Percentiles rank a stretch among this genome's conserved stretches.
Evolutionary conservation across 352 stramenopile genomes (phyloP).

Genomic region (Phytophthora ohioensis): DNA sequence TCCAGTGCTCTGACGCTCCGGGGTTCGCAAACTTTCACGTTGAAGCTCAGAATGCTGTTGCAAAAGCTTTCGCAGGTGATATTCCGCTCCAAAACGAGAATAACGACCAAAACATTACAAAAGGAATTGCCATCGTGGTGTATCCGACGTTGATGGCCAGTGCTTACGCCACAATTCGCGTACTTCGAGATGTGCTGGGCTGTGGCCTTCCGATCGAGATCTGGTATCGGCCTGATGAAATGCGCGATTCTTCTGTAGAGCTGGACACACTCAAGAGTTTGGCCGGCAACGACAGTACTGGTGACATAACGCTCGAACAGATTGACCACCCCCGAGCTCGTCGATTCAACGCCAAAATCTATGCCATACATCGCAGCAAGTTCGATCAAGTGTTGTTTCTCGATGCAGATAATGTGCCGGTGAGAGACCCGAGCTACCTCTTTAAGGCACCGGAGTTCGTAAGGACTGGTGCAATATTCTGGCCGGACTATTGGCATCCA

Average conservation of each 20-base stretch:
- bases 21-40: conserved; percentile 67
- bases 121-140: conserved; percentile 67
- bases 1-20: conserved; percentile 55
- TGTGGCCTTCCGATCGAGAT: conserved; percentile 72
- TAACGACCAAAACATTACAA: background rate
- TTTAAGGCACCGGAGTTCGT: conserved; percentile 59
- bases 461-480: conserved; percentile 63
- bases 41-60: conserved; percentile 8
- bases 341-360: conserved; percentile 56
- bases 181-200: conserved; percentile 39
- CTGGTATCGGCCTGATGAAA: conserved; percentile 59
- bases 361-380: conserved; percentile 62
- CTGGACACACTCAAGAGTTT: conserved; percentile 23
- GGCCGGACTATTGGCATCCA: conserved; percentile 79
- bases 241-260: conserved; percentile 10
- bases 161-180: conserved; percentile 62
- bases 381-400: conserved; percentile 76
- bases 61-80: background rate
- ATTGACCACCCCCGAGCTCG: conserved; percentile 37
- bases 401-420: conserved; percentile 73
- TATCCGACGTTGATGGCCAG: conserved; percentile 73
- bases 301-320: conserved; percentile 45
- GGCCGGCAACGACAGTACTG: conserved; percentile 27
- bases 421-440: conserved; percentile 65
- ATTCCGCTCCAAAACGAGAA: background rate